Base-by-base conservation (phyloP, 2,329 filamentous ascomycete genomes). In the Ophiocordyceps camponoti-saundersi region DNA sequence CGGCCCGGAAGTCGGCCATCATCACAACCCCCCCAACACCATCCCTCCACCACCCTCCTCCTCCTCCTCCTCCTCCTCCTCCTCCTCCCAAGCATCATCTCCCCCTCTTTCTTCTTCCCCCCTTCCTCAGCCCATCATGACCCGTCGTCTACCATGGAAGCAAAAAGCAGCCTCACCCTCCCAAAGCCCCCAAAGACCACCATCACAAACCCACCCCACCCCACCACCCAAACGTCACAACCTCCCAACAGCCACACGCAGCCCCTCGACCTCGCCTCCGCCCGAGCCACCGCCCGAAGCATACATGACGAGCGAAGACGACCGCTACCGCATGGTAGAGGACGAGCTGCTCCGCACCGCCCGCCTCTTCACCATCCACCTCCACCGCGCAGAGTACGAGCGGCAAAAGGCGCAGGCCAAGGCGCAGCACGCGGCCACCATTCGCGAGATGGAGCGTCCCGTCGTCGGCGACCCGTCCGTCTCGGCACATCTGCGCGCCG, bases 241-340 rank as follows among this genome's bases (percentile, higher is more conserved):
- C 30, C 3, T 32, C 13, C 4, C 23, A 4, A 26, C 23, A 4
- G 8, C 51, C 2, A 41, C 53, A 12, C 57, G 65, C 22, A 67
- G 64, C 30, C 63, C 65, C 16, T 75, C 73, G 0, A 71, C 70
- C 10, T 76, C 74, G 3, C 72, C 73, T 6, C 69, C 71, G 1
- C 70, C 70, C 1, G 65, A 69, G 22, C 65, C 71, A 11, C 66
- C 68, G 1, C 50, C 55, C 45, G 68, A 76, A 61, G 63, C 56
- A 29, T 70, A 70, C 58, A 88, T 90, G 82, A 65, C 68, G 2
- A 69, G 77, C 44, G 80, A 79, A 3, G 85, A 92, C 59, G 83
- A 89, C 57, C 65, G 65, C 47, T 90, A 77, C 61, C 80, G 84
- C 55, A 89, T 90, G 82, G 85, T 92, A 0, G 85, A 90, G 60